Evolutionary conservation across 176 grass and related monocot species (phyloP), one percentile per base, ranked within the genome.

Genomic region (Zoysia pacifica): DNA sequence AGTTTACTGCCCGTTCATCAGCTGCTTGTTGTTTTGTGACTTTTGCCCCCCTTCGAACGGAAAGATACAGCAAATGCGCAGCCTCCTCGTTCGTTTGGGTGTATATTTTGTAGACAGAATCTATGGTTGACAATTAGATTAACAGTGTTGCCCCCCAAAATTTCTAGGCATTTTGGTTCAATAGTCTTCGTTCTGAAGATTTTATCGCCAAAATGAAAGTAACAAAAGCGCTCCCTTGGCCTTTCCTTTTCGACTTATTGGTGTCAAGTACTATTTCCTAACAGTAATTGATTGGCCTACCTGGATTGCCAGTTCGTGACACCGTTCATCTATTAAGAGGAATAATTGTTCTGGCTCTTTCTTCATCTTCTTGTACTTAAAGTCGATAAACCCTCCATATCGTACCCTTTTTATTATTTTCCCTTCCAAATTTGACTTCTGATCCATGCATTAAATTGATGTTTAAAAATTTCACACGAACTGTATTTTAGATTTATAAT

Each of bases 271-370:
- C 28, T 28, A 28, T 28, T 28, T 28, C 28, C 28, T 28, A 28
- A 28, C 28, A 28, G 28, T 28, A 28, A 0, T 28, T 28, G 28
- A 28, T 28, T 28, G 70, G 18, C 81, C 70, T 79, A 10, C 55
- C 40, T 72, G 79, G 36, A 44, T 70, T 76, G 28, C 11, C 56
- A 71, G 20, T 58, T 47, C n/a, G 55, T 36, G 11, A 36, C 73
- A 82, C 82, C 72, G 36, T 14, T 28, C 50, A 67, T 52, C 48
- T 72, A 65, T 65, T 76, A 16, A 76, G 76, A 37, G 67, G 54
- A 83, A 67, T 67, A 72, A 79, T 83, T 83, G 60, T 70, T 67
- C 74, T 83, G 64, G 18, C 60, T 9, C 66, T 82, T 59, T 19
- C 40, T 55, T 48, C 56, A 37, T 77, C 80, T 52, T 77, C 66